These are phyloP conservation scores for Malus domestica DNA, from an alignment of 306 rosid species.

Conservation along the genomic window ASM211411v1 NC_041795.1:2717501-2718000, in stretches of 20 bases:
- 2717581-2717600: background rate
- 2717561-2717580: background rate
- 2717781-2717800: constrained; percentile 13
- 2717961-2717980: constrained; percentile 56
- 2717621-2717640: background rate
- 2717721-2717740: background rate
- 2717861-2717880: constrained; percentile 42
- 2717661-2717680: background rate
- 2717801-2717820: constrained; percentile 68
- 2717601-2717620: background rate
- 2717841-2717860: constrained; percentile 39
- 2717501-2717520: background rate
- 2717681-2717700: background rate
- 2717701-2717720: background rate
- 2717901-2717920: background rate
- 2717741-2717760: background rate
- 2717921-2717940: background rate
- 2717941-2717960: background rate
- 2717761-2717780: constrained; percentile 11
- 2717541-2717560: background rate
- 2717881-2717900: constrained; percentile 42
- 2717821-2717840: constrained; percentile 43
- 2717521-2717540: background rate
- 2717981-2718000: constrained; percentile 38
- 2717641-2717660: background rate